Conservation (phyloP, 164 flowering plant species). For the Hamamelis virginiana region DNA sequence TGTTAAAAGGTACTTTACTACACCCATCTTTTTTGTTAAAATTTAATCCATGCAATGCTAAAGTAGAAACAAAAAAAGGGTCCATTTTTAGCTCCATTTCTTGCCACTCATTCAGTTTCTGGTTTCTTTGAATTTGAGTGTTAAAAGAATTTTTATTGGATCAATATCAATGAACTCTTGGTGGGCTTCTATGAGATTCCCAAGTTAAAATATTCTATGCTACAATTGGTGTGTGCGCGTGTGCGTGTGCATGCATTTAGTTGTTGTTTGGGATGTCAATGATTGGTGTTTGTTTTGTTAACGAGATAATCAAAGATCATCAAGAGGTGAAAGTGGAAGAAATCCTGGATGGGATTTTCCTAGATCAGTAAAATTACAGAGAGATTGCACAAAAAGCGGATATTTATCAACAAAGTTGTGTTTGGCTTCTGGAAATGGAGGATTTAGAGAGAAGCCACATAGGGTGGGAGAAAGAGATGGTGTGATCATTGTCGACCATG, state of each 20-base stretch:
- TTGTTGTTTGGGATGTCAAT: neutral
- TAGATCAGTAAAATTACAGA: slow-evolving; percentile 28
- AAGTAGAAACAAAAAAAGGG: neutral
- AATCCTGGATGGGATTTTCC: slow-evolving; percentile 28
- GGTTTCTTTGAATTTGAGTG: too few relatives aligned
- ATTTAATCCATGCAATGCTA: neutral
- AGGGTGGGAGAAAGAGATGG: slow-evolving; percentile 64
- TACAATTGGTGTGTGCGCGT: neutral
- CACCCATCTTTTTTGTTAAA: neutral
- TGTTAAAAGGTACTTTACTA: slow-evolving; percentile 10
- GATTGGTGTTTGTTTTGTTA: neutral
- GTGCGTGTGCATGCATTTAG: neutral
- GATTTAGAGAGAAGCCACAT: slow-evolving; percentile 22
- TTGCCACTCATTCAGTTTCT: neutral
- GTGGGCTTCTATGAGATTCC: neutral
- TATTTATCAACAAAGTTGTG: slow-evolving; percentile 21
- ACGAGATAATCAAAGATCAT: slow-evolving; percentile 10
- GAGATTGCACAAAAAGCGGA: slow-evolving; percentile 20
- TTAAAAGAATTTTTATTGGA: too few relatives aligned
- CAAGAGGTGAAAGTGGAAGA: slow-evolving; percentile 15
- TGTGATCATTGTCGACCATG: slow-evolving; percentile 88
- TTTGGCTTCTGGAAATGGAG: slow-evolving; percentile 34
- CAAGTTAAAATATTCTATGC: neutral
- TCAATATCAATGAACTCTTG: neutral
- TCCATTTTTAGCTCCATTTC: neutral